These are phyloP conservation scores for Xylaria sp. DNA, from an alignment of 2,329 filamentous ascomycete species.

Conservation along the genomic window DNA sequence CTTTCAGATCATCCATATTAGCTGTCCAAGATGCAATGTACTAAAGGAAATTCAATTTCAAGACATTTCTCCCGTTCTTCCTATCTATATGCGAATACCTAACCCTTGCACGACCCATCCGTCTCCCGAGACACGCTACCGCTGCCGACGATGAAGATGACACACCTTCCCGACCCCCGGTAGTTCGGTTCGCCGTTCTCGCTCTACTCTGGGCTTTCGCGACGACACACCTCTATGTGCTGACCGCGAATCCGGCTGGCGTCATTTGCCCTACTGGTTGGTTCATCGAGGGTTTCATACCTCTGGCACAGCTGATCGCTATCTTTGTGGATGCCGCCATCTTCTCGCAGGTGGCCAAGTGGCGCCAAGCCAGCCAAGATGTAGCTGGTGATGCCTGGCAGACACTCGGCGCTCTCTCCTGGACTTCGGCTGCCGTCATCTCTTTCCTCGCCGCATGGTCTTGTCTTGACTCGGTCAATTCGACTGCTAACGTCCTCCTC, in stretches of 20 bases:
- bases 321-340: slow-evolving; percentile 42
- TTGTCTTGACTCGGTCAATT: slow-evolving; percentile 37
- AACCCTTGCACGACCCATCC: slow-evolving; percentile 28
- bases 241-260: slow-evolving; percentile 36
- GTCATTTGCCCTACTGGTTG: slow-evolving; percentile 41
- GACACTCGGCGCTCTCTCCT: slow-evolving; percentile 31
- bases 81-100: slow-evolving; percentile 33
- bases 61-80: slow-evolving; percentile 44
- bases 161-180: slow-evolving; percentile 12
- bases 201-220: slow-evolving; percentile 44
- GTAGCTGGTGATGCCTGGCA: slow-evolving; percentile 31
- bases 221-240: slow-evolving; percentile 36
- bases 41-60: background rate
- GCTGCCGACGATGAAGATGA: slow-evolving; percentile 24
- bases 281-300: slow-evolving; percentile 38
- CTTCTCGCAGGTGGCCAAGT: slow-evolving; percentile 36
- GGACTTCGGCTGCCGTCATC: slow-evolving; percentile 35
- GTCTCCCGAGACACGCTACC: slow-evolving; percentile 34
- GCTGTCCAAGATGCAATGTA: background rate
- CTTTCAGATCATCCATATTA: no score
- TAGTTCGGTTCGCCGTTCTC: slow-evolving; percentile 32
- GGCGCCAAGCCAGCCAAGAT: slow-evolving; percentile 39
- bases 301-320: slow-evolving; percentile 38
- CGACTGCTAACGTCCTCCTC: slow-evolving; percentile 42
- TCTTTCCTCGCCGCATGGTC: slow-evolving; percentile 39